Evolutionary conservation across 2,329 filamentous ascomycete genomes (phyloP).

Genomic region (Sarocladiaceae sp.): DNA sequence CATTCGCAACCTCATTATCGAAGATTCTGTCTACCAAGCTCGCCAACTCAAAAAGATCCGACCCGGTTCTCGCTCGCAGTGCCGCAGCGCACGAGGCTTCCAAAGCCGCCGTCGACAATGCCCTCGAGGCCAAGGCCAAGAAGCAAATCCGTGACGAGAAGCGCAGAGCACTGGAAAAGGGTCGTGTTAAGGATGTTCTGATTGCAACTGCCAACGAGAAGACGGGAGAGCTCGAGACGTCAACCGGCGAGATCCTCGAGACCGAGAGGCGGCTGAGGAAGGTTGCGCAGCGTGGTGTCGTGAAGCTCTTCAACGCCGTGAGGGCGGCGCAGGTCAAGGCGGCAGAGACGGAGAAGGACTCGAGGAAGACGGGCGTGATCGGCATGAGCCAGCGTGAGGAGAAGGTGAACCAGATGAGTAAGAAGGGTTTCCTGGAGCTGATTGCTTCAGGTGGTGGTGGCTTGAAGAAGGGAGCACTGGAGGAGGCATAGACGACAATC

Average conservation of each 20-base stretch:
- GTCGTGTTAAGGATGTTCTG: constrained; percentile 80
- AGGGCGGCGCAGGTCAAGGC: constrained; percentile 87
- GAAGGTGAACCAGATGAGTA: constrained; percentile 91
- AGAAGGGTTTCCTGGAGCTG: constrained; percentile 90
- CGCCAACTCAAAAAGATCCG: constrained; percentile 69
- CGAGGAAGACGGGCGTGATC: constrained; percentile 65
- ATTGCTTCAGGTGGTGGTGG: constrained; percentile 62
- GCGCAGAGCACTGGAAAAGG: constrained; percentile 73
- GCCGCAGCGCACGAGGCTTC: constrained; percentile 66
- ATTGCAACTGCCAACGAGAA: constrained; percentile 51
- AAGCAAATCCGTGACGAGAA: constrained; percentile 76
- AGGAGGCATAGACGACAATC: constrained; percentile 50
- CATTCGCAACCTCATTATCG: constrained; percentile 87
- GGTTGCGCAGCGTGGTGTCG: constrained; percentile 86
- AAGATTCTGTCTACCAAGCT: constrained; percentile 91
- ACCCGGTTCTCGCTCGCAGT: constrained; percentile 87
- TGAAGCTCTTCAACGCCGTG: constrained; percentile 95
- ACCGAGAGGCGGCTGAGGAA: constrained; percentile 77
- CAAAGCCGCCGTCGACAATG: constrained; percentile 65
- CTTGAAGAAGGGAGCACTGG: constrained; percentile 51
- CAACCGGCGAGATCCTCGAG: constrained; percentile 53
- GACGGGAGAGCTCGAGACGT: constrained; percentile 35
- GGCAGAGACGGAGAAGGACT: constrained; percentile 65
- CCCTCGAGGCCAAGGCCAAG: constrained; percentile 75
- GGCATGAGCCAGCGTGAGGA: constrained; percentile 77